Base-by-base conservation (phyloP, 495 filamentous ascomycete species). In the Podospora conica region DNA sequence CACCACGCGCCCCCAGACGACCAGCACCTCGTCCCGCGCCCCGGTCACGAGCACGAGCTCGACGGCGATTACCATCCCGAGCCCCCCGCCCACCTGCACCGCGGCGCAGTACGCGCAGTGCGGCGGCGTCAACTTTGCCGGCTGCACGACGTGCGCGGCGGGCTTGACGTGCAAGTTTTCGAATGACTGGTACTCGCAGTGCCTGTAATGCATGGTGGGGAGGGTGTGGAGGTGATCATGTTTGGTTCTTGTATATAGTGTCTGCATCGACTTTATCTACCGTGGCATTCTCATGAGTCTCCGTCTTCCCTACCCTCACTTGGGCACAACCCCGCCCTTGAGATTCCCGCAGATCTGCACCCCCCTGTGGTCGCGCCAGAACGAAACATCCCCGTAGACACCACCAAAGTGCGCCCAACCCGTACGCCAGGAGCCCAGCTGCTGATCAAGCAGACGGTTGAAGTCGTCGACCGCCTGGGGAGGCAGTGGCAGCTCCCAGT, bases 151-250 rank as follows among this genome's bases (percentile, higher is more conserved):
- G 12, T 84, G 81, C 55, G 72, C 66, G 1, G 29, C 76, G 4
- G 67, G 72, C 9, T 77, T 73, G 9, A 74, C 75, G 15, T 84
- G 81, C 71, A 70, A 70, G 58, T 73, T 65, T 15, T 69, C 71
- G 55, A 82, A 80, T 62, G 70, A 75, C 9, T 83, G 71, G 59
- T 84, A 83, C 63, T 75, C 73, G 3, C 75, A 77, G 65, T 77
- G 75, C 69, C 29, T 78, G 64, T 75, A 68, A 71, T n/a, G n/a
- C n/a, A n/a, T n/a, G n/a, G 53, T 24, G 27, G 12, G 5, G 20
- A 9, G 5, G 15, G n/a, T 11, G 3, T 0, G 22, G 20, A 7
- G 53, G 65, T 63, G 23, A 55, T 60, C 64, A 21, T 33, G 18
- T 69, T 61, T 29, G 33, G 40, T 69, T 67, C 65, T 69, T 67